Conservation (phyloP, 495 filamentous ascomycete species). For the Hypomontagnella submonticulosa region DNA sequence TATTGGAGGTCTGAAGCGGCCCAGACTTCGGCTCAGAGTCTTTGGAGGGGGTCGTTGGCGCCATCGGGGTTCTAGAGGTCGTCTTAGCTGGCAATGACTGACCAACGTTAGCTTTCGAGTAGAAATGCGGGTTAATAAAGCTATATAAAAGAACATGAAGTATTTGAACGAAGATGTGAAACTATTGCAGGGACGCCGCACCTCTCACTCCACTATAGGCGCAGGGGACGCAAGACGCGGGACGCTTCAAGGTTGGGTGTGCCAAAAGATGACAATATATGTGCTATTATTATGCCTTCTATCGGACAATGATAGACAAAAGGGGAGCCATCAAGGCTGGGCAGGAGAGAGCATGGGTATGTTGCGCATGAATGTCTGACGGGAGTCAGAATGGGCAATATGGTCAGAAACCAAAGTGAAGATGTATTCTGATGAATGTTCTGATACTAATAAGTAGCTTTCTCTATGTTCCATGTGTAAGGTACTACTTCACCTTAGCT, state of each 20-base stretch:
- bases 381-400: neutral
- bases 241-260: conserved; percentile 12
- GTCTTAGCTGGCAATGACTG: conserved; percentile 16
- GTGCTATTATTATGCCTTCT: conserved; percentile 19
- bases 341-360: conserved; percentile 7
- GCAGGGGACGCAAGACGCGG: conserved; percentile 15
- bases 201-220: conserved; percentile 23
- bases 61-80: conserved; percentile 40
- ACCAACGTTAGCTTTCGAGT: conserved; percentile 7
- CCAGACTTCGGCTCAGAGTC: conserved; percentile 43
- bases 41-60: conserved; percentile 51
- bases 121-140: neutral
- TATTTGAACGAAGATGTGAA: conserved; percentile 32
- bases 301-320: conserved; percentile 20
- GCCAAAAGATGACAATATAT: conserved; percentile 25
- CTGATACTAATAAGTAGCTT: too few relatives aligned
- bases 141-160: conserved; percentile 8
- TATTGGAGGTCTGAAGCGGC: conserved; percentile 51
- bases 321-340: conserved; percentile 27
- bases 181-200: conserved; percentile 31
- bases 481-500: neutral
- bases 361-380: conserved; percentile 12
- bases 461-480: too few relatives aligned
- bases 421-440: too few relatives aligned
- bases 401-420: too few relatives aligned